Evolutionary conservation across 2,329 filamentous ascomycete genomes (phyloP).

Genomic region (Rutstroemia sp.): DNA sequence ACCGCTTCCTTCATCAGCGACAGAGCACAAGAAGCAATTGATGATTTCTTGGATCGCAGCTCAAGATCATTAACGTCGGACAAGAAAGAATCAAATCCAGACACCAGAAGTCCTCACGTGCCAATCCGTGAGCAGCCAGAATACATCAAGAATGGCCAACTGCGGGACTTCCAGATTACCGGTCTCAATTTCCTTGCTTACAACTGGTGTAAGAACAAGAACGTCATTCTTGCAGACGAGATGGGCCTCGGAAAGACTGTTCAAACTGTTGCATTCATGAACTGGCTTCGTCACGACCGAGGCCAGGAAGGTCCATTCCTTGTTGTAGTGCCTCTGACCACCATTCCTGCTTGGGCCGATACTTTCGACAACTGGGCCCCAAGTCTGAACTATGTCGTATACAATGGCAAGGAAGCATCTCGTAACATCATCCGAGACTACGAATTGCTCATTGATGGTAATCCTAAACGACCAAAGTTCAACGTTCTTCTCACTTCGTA

Average conservation of each 20-base stretch:
- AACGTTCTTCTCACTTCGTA: slow-evolving; percentile 97
- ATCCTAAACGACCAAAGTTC: slow-evolving; percentile 86
- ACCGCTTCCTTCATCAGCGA: slow-evolving; percentile 63
- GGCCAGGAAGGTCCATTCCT: slow-evolving; percentile 90
- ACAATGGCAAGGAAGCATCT: slow-evolving; percentile 82
- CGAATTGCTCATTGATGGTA: slow-evolving; percentile 80
- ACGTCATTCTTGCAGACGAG: slow-evolving; percentile 95
- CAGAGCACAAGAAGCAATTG: slow-evolving; percentile 81
- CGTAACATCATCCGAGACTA: slow-evolving; percentile 84
- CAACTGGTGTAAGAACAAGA: slow-evolving; percentile 91
- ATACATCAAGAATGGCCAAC: slow-evolving; percentile 76
- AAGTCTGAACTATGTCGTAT: slow-evolving; percentile 94
- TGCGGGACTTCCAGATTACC: slow-evolving; percentile 88
- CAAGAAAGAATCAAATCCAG: slow-evolving; percentile 64
- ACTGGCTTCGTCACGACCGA: slow-evolving; percentile 88
- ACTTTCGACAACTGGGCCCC: slow-evolving; percentile 96
- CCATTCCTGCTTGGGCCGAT: slow-evolving; percentile 96
- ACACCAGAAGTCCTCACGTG: slow-evolving; percentile 66
- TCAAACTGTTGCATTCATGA: slow-evolving; percentile 93
- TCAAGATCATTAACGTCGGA: slow-evolving; percentile 77
- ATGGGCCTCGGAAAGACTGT: slow-evolving; percentile 99
- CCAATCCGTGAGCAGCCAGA: slow-evolving; percentile 71
- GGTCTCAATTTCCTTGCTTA: slow-evolving; percentile 93
- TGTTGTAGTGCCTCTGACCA: slow-evolving; percentile 93
- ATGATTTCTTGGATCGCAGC: slow-evolving; percentile 80